phyloP scores from a whole-genome alignment of 805 yeast genomes.

The Sugiyamaella lignohabitans region DNA sequence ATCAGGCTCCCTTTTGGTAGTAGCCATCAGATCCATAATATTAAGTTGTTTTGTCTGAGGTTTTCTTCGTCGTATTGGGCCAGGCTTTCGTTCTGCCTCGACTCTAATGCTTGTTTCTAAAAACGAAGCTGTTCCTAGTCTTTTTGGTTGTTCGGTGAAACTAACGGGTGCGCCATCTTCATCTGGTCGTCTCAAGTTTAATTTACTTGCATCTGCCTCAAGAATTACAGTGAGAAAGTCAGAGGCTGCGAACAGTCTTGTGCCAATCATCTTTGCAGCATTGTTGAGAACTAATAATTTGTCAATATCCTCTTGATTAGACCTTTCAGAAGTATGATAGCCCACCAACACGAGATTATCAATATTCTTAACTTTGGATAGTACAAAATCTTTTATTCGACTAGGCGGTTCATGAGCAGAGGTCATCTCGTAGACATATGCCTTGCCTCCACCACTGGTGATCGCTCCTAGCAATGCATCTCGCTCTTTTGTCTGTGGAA shows the following conservation, averaged over 20 bases:
- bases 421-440: neutral
- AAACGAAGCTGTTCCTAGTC: neutral
- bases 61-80: neutral
- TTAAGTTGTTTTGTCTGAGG: neutral
- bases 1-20: neutral
- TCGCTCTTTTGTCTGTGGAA: constrained; percentile 23
- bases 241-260: constrained; percentile 22
- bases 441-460: neutral
- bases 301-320: constrained; percentile 6
- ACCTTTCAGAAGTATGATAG: constrained; percentile 12
- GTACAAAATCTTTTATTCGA: neutral
- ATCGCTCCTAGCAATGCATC: constrained; percentile 15
- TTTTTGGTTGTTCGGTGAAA: neutral
- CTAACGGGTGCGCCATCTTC: neutral
- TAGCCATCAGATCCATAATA: neutral
- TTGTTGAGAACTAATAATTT: constrained; percentile 17
- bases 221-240: constrained; percentile 28
- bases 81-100: neutral
- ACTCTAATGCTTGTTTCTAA: neutral
- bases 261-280: constrained; percentile 20
- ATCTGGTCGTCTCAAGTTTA: neutral
- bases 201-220: constrained; percentile 13
- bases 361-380: neutral
- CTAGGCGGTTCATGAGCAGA: neutral
- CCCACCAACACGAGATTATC: constrained; percentile 12